Percentiles rank a stretch among this genome's conserved stretches.
Evolutionary conservation across 306 rosid species (phyloP).

Genomic region (Trifolium subterraneum): DNA sequence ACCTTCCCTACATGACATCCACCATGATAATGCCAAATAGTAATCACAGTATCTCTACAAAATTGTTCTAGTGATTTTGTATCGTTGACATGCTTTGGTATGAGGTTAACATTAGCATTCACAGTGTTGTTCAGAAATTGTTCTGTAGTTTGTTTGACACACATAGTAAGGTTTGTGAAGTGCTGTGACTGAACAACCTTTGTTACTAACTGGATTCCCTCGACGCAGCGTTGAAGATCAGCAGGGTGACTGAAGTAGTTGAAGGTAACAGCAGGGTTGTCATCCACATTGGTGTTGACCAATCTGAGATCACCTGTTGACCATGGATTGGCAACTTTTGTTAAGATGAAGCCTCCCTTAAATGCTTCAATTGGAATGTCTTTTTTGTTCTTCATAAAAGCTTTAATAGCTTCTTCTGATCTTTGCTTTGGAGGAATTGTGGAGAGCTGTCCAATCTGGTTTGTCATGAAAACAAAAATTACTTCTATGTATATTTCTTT

Average conservation of each 20-base stretch:
- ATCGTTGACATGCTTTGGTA: constrained; percentile 76
- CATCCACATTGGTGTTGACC: constrained; percentile 66
- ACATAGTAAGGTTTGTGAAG: constrained; percentile 68
- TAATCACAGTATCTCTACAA: constrained; percentile 86
- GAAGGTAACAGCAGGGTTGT: constrained; percentile 87
- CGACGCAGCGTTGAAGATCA: constrained; percentile 81
- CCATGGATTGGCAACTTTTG: constrained; percentile 75
- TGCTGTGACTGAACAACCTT: constrained; percentile 70
- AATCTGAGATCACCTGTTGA: constrained; percentile 75
- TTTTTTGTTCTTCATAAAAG: constrained; percentile 54
- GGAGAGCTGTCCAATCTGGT: constrained; percentile 91
- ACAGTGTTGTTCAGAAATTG: constrained; percentile 68
- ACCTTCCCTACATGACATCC: constrained; percentile 90
- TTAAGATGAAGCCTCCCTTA: constrained; percentile 85
- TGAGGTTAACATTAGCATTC: constrained; percentile 77
- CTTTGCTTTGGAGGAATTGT: constrained; percentile 92
- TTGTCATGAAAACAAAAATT: constrained; percentile 31
- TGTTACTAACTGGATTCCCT: constrained; percentile 67
- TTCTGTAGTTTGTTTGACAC: constrained; percentile 53
- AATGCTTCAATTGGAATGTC: constrained; percentile 81
- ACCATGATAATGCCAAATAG: constrained; percentile 99
- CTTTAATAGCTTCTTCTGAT: constrained; percentile 67
- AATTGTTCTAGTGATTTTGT: constrained; percentile 76
- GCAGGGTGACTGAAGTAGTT: constrained; percentile 83
- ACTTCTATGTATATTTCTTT: not conserved